Evolutionary conservation across 2,329 filamentous ascomycete genomes (phyloP).

Genomic region (Alternaria postmessia): DNA sequence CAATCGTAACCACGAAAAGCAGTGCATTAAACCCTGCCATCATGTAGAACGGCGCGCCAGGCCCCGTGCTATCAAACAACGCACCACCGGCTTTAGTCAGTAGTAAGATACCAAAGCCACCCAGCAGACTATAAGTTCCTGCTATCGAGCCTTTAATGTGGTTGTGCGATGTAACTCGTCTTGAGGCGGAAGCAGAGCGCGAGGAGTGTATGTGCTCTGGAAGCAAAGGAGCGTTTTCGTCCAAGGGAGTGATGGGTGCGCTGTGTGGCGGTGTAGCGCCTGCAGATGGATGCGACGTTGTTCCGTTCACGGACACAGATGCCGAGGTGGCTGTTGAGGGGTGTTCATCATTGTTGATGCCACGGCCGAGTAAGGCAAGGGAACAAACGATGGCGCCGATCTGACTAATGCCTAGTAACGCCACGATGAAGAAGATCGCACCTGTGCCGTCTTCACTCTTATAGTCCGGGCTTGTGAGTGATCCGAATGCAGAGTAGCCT

Average conservation of each 20-base stretch:
- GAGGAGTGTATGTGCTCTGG: conserved; percentile 18
- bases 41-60: conserved; percentile 89
- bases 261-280: conserved; percentile 45
- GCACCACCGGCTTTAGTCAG: conserved; percentile 90
- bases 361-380: conserved; percentile 83
- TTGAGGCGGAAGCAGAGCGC: neutral
- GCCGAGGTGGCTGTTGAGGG: conserved; percentile 8
- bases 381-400: conserved; percentile 97
- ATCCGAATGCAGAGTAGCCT: conserved; percentile 80
- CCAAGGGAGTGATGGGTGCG: conserved; percentile 36
- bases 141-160: conserved; percentile 91
- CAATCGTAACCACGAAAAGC: conserved; percentile 63
- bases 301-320: conserved; percentile 16
- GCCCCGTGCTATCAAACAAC: conserved; percentile 78
- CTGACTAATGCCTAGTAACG: conserved; percentile 87
- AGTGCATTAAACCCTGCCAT: conserved; percentile 88
- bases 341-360: conserved; percentile 67
- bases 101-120: conserved; percentile 86
- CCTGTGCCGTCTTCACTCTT: conserved; percentile 72
- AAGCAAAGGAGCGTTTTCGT: conserved; percentile 42
- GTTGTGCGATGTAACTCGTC: conserved; percentile 44
- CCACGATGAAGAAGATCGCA: conserved; percentile 77
- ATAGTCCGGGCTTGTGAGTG: conserved; percentile 79
- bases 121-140: conserved; percentile 90
- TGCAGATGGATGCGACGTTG: conserved; percentile 40